Evolutionary conservation across 257 asterid genomes (phyloP), one percentile per base, ranked within the genome.

Genomic region (Verbena officinalis): DNA sequence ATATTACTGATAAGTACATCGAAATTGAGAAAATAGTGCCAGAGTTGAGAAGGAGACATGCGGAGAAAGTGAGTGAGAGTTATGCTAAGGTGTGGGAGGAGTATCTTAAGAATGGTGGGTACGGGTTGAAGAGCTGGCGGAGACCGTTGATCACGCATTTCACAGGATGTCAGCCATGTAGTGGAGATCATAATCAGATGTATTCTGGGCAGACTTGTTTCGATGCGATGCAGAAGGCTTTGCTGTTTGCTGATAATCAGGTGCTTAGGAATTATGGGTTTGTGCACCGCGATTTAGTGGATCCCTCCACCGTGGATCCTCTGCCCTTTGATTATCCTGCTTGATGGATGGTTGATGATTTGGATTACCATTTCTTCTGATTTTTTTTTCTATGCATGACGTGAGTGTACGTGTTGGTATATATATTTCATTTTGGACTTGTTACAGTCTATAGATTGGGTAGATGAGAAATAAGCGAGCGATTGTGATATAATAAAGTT

Each of bases 111-210:
- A 85, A 72, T 0, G 87, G 80, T 10, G 96, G 95, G 14, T 24
- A 69, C 30, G 93, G 83, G 40, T 19, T 83, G 48, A 79, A 76
- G 6, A 77, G 93, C 33, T 84, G 90, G 93, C 75, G 95, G 55
- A 59, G 96, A 23, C 97, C 97, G 36, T 90, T 90, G 55, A 73
- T 90, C 42, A 90, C 97, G 9, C 97, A 90, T 62, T 90, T 90
- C 75, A 84, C 97, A 0, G 97, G 97, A 20, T 90, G 97, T 62
- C 95, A 90, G 78, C 96, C 97, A 0, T 90, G 97, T 30, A 87
- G 88, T 64, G 97, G 97, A 62, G 76, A 78, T 30, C 96, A 82
- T 12, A 88, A 90, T 51, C 79, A 70, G 74, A 75, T 78, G 84
- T 90, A 87, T 24, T 80, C 95, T n/a, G 87, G 78, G 9, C 70